Conservation (phyloP, 2,329 filamentous ascomycete genomes). For the Colletotrichum orbiculare region DNA sequence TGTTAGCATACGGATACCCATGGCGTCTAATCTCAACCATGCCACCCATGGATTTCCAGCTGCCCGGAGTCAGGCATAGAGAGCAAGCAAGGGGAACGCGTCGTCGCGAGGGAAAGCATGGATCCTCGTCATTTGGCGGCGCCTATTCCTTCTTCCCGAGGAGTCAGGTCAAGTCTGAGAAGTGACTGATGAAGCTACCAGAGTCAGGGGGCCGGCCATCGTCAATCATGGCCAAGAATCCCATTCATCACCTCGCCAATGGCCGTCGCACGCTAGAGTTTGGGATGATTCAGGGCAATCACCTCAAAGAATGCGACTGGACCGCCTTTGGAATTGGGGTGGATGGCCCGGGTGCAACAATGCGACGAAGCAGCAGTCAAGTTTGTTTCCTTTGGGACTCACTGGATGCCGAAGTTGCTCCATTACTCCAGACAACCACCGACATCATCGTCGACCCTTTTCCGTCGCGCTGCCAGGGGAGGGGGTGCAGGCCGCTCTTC, state of each 20-base stretch:
- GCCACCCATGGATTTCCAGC: slow-evolving; percentile 16
- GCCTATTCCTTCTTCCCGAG: slow-evolving; percentile 20
- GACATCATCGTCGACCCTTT: slow-evolving; percentile 12
- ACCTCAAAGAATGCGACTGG: slow-evolving; percentile 27
- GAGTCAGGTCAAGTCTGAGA: not conserved
- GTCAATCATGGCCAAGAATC: slow-evolving; percentile 20
- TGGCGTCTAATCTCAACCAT: slow-evolving; percentile 30
- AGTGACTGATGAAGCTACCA: slow-evolving; percentile 5
- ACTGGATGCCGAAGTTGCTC: slow-evolving; percentile 30
- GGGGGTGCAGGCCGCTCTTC: too few relatives aligned
- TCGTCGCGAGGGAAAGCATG: slow-evolving; percentile 7
- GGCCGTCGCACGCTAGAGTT: slow-evolving; percentile 16
- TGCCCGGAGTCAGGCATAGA: slow-evolving; percentile 29
- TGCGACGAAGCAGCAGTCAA: slow-evolving; percentile 10
- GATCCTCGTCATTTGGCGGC: slow-evolving; percentile 27
- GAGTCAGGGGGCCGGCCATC: slow-evolving; percentile 6
- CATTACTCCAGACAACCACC: slow-evolving; percentile 32
- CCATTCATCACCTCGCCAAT: slow-evolving; percentile 17
- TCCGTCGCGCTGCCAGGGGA: not conserved
- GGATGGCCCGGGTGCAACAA: slow-evolving; percentile 32
- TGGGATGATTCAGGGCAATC: slow-evolving; percentile 31
- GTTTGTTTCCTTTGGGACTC: slow-evolving; percentile 21
- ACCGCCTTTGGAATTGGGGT: slow-evolving; percentile 1
- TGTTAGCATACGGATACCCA: too few relatives aligned
- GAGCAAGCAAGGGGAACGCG: slow-evolving; percentile 3